Evolutionary conservation across 257 asterid genomes (phyloP).

Genomic region (Nemophila menziesii): DNA sequence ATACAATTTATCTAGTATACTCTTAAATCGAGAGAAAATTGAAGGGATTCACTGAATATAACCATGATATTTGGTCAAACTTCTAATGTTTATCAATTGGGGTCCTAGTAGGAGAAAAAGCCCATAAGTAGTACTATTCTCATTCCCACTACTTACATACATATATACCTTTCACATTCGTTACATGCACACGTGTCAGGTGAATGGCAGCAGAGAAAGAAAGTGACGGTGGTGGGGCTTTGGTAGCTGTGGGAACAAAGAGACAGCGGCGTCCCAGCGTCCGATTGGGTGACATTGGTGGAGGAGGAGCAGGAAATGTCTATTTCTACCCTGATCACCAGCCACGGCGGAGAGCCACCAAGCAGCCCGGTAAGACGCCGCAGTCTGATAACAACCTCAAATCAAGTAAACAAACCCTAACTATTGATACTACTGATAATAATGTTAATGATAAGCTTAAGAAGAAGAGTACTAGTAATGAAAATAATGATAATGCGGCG

Average conservation of each 20-base stretch:
- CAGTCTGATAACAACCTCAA: slow-evolving; percentile 1
- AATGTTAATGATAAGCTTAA: neutral
- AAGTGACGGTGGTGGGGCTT: neutral
- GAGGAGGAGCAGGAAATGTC: neutral
- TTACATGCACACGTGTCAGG: no score
- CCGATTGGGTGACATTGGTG: slow-evolving; percentile 15
- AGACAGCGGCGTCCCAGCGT: slow-evolving; percentile 20
- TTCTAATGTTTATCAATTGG: no score
- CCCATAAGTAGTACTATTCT: no score
- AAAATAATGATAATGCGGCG: neutral
- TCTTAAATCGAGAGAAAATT: no score
- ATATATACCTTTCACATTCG: no score
- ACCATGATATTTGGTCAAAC: no score
- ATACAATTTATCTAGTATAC: no score
- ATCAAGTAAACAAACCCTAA: slow-evolving; percentile 8
- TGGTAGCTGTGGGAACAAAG: slow-evolving; percentile 5
- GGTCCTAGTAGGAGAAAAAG: no score
- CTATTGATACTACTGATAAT: slow-evolving; percentile 1
- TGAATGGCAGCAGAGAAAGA: neutral
- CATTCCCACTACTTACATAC: no score
- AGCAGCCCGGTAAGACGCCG: neutral
- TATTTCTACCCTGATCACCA: neutral
- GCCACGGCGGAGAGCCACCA: neutral
- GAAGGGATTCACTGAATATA: no score
- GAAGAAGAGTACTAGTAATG: neutral